These are phyloP conservation scores for Acanthamoeba sp. DNA, from an alignment of 208 protist species.

Conservation along the genomic window DNA sequence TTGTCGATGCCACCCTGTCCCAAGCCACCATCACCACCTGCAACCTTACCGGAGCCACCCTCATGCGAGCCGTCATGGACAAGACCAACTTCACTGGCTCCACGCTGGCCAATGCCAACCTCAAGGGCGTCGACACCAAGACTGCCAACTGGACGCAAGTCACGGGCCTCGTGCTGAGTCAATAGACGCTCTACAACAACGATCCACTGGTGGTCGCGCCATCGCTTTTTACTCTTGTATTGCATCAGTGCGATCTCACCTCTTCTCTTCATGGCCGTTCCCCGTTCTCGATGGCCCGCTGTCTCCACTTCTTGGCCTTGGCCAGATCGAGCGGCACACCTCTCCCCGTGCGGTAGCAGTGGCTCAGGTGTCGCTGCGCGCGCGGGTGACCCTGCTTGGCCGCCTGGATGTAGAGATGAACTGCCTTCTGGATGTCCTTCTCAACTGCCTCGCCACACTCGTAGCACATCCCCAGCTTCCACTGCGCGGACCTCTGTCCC, in stretches of 20 bases:
- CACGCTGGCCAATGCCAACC: not conserved
- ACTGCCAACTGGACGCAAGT: conserved; percentile 13
- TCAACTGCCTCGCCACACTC: conserved; percentile 55
- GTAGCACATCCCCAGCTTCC: conserved; percentile 65
- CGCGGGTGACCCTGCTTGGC: conserved; percentile 20
- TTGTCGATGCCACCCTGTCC: not conserved
- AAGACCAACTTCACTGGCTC: conserved; percentile 1
- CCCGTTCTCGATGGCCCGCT: not conserved
- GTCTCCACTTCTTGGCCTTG: conserved; percentile 53
- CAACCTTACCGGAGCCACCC: not conserved
- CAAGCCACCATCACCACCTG: not conserved
- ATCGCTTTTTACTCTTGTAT: too few species aligned
- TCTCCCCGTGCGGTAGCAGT: conserved; percentile 10
- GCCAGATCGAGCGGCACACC: not conserved
- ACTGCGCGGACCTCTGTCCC: conserved; percentile 17
- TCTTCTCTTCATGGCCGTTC: not conserved
- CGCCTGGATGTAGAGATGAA: conserved; percentile 29
- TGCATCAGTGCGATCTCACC: too few species aligned
- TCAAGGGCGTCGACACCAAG: conserved; percentile 20
- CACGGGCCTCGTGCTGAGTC: too few species aligned
- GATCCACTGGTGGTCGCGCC: too few species aligned
- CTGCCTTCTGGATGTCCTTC: conserved; percentile 11
- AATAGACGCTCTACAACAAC: too few species aligned
- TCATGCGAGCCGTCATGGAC: not conserved
- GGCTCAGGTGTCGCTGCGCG: conserved; percentile 10